These are phyloP conservation scores for Toxicodendron radicans DNA, from an alignment of 345 rosid species.

Conservation along the genomic window DNA sequence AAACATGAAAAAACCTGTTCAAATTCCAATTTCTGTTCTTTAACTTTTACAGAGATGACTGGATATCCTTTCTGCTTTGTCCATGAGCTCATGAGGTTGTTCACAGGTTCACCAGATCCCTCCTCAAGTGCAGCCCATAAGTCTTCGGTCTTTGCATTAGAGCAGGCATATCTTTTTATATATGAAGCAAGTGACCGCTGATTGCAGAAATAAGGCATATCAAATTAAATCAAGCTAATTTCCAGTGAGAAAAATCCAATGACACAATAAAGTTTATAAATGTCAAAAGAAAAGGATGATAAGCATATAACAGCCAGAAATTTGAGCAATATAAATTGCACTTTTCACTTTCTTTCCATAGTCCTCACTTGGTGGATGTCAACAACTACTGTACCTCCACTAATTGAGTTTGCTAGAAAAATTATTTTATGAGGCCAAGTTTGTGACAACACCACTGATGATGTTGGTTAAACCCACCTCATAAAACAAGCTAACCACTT, in stretches of 20 bases:
- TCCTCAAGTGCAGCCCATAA: constrained; percentile 90
- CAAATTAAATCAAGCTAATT: constrained; percentile 7
- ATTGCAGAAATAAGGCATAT: constrained; percentile 19
- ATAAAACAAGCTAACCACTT: background rate
- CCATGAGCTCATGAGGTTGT: constrained; percentile 92
- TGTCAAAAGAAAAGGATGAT: constrained; percentile 11
- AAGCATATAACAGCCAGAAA: background rate
- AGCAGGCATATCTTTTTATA: constrained; percentile 67
- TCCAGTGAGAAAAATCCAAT: background rate
- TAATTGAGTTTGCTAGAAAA: background rate
- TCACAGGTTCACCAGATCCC: constrained; percentile 89
- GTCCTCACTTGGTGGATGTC: background rate
- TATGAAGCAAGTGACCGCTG: constrained; percentile 94
- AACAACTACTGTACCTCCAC: background rate
- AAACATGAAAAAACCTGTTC: constrained; percentile 62
- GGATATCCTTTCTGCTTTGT: constrained; percentile 92
- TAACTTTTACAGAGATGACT: constrained; percentile 68
- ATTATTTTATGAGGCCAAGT: background rate
- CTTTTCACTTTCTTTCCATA: background rate
- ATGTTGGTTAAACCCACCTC: background rate
- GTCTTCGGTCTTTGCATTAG: constrained; percentile 92
- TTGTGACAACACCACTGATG: background rate
- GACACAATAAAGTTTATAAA: constrained; percentile 7
- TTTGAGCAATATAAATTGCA: constrained; percentile 1
- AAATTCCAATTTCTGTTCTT: constrained; percentile 73